Evolutionary conservation across 2,329 filamentous ascomycete genomes (phyloP), one percentile per base, ranked within the genome.

Genomic region (Phaeoacremonium minimum): DNA sequence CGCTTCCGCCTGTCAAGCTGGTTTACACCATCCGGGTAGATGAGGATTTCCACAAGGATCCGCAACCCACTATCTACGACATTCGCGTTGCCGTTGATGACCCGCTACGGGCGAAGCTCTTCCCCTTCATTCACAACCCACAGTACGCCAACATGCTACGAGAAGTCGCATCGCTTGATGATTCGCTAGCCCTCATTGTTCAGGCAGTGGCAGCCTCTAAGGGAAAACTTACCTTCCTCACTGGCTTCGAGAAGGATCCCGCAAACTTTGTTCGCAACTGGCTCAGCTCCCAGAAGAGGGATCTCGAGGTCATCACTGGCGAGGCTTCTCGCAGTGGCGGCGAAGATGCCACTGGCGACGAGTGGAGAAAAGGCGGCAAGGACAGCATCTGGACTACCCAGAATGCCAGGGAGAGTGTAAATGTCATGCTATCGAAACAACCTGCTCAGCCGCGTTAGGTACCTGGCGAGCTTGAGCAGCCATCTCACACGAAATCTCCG

Each of bases 1-100:
- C 87, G 4, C 75, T 96, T 2, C 80, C 87, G 6, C 89, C 93
- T 0, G 76, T 96, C 53, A 82, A 85, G 51, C 76, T 98, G 20
- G 75, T 81, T 15, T 98, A 96, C 67, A 98, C 90, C 7, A 93
- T 98, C 56, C 87, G 91, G 41, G 85, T 96, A 28, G 93, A 98
- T 58, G 75, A 87, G 51, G 79, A 83, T 7, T 91, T 90, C 53
- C 83, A 91, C 55, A 80, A 79, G 47, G 66, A 80, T 38, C 83
- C 87, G 4, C 70, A 78, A 35, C 82, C 87, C 1, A 96, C 90
- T 6, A 72, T 97, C 49, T 96, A 96, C 66, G 91, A 97, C 60
- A 74, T 98, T 32, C 82, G 83, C 49, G 86, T 98, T 31, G 75
- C 81, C 2, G 75, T 95, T 13, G 87, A 94, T 49, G 88, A 95